These are phyloP conservation scores for Mucor indicus DNA, from an alignment of 371 early-diverging fungal genomes.

Conservation along the genomic window DNA sequence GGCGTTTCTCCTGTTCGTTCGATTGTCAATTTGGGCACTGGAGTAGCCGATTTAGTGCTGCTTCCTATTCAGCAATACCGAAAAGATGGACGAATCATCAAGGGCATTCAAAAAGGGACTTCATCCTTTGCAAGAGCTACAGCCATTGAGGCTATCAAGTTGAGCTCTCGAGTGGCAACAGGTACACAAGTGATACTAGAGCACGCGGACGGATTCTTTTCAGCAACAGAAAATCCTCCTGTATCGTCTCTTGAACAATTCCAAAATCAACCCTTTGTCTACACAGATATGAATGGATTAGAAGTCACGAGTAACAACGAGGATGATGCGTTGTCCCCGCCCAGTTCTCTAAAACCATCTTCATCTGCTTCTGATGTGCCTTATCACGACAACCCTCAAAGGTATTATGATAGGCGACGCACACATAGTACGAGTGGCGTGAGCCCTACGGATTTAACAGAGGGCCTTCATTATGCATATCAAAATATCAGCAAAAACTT, in stretches of 20 bases:
- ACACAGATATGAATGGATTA: constrained; percentile 7
- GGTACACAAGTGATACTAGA: constrained; percentile 90
- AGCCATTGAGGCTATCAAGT: constrained; percentile 85
- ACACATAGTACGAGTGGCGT: neutral
- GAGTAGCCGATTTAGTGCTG: constrained; percentile 89
- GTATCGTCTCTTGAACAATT: neutral
- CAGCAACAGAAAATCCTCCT: constrained; percentile 5
- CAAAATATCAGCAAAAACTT: constrained; percentile 74
- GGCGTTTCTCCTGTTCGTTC: constrained; percentile 91
- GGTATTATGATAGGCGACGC: neutral
- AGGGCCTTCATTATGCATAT: constrained; percentile 85
- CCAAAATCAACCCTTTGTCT: constrained; percentile 14
- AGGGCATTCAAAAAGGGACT: constrained; percentile 83
- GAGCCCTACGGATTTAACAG: constrained; percentile 57
- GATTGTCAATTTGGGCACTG: constrained; percentile 84
- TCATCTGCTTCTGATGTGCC: neutral
- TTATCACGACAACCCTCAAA: neutral
- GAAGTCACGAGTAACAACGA: constrained; percentile 6
- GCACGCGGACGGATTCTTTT: constrained; percentile 82
- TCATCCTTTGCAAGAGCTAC: constrained; percentile 87
- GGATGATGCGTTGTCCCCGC: neutral
- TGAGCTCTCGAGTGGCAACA: constrained; percentile 86
- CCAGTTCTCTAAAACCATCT: neutral
- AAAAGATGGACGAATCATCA: constrained; percentile 86
- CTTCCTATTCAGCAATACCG: constrained; percentile 93